Base-by-base conservation (phyloP, 2,329 filamentous ascomycete species). In the Curvularia eragrostidis region DNA sequence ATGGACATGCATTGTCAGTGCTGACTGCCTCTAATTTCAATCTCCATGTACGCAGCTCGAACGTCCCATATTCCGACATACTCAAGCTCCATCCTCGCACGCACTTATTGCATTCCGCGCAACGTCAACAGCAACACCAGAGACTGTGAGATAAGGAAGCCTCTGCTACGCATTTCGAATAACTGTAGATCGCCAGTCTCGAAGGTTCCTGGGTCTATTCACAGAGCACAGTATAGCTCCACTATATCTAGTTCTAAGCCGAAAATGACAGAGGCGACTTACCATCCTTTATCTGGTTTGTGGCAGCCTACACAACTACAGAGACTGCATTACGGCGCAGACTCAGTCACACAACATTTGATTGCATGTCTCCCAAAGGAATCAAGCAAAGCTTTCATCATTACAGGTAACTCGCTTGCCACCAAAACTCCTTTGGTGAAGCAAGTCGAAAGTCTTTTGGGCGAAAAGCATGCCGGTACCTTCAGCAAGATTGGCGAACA, bases 401-500 rank as follows among this genome's bases (percentile, higher is more conserved):
- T 86, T 43, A 86, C 84, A 1, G 83, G 83, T 23, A 76, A 72
- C 41, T 85, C 83, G 0, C 77, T 86, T 6, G 81, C 82, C 6
- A 82, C 71, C 41, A 86, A 85, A 64, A 86, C 84, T 0, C 74
- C 78, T 0, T 75, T 86, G 7, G 79, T 86, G 60, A 78, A 80
- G 53, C 74, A 82, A 48, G 78, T 85, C 15, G 83, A 86, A 71
- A 61, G 76, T 10, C 71, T 83, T 0, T 75, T 86, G 0, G 79
- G 78, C 5, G 63, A 72, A 30, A 74, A 72, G 42, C 82, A 84
- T 64, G 83, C 82, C 2, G 82, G 82, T 57, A 86, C 84, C 0
- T 86, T 85, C 67, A 76, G 76, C 61, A 81, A 81, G 62, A 85
- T 86, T 57, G 80, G 80, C 48, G 80, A 85, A 63, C 84, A 86